phyloP scores from a whole-genome alignment of 2,329 filamentous ascomycete species.

The Colletotrichum brevisporum region DNA sequence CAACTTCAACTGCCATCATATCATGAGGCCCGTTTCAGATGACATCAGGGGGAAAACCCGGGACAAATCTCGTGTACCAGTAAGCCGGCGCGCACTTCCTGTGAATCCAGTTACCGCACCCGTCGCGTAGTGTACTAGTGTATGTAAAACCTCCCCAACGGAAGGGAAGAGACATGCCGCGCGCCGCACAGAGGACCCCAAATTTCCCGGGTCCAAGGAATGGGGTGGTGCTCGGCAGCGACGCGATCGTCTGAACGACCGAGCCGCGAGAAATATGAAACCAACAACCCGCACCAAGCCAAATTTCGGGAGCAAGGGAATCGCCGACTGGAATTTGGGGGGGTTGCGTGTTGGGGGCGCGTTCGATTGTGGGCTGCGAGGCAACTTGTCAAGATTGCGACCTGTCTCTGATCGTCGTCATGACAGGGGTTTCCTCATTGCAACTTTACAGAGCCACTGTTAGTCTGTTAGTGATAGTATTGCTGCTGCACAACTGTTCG shows the following conservation, averaged over 20 bases:
- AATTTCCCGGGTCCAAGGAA: slow-evolving; percentile 35
- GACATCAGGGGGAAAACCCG: background rate
- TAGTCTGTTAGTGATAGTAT: too few relatives aligned
- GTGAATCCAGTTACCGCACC: too few relatives aligned
- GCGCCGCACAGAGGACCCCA: slow-evolving; percentile 4
- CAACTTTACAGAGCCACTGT: too few relatives aligned
- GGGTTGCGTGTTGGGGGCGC: background rate
- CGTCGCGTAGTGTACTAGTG: too few relatives aligned
- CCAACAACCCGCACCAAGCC: slow-evolving; percentile 11
- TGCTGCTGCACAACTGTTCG: slow-evolving; percentile 15
- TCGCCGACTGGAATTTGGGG: slow-evolving; percentile 14
- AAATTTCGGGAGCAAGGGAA: slow-evolving; percentile 15
- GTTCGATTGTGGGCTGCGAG: slow-evolving; percentile 16
- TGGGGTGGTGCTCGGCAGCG: slow-evolving; percentile 24
- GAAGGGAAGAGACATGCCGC: too few relatives aligned
- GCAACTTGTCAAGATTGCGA: slow-evolving; percentile 39
- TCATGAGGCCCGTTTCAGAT: slow-evolving; percentile 20
- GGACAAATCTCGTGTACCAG: background rate
- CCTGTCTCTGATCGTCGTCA: slow-evolving; percentile 39
- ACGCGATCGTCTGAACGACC: slow-evolving; percentile 29
- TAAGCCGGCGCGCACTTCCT: too few relatives aligned
- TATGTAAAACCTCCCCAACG: too few relatives aligned
- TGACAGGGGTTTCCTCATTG: slow-evolving; percentile 17
- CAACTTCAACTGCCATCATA: slow-evolving; percentile 28
- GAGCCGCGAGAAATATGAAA: slow-evolving; percentile 22